Conservation (phyloP, 805 yeast genomes). For the Lipomyces yamanashiensis region DNA sequence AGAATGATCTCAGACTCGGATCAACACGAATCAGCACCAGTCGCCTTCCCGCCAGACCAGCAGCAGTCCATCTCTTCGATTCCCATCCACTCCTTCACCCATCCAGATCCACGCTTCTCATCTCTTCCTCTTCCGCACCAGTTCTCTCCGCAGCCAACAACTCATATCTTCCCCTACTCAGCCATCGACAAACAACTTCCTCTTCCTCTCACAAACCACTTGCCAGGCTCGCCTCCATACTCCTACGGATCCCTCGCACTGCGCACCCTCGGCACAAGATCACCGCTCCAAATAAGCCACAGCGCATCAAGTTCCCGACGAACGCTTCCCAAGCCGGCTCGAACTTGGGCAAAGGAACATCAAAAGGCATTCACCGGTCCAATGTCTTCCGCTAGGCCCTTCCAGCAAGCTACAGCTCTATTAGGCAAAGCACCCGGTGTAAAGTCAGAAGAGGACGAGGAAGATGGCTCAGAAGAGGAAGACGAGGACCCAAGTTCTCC, state of each 20-base stretch:
- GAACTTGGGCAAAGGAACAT: conserved; percentile 18
- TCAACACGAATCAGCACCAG: background rate
- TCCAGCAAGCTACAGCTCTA: conserved; percentile 6
- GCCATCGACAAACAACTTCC: background rate
- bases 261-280: conserved; percentile 6
- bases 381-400: conserved; percentile 18
- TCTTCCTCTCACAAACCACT: background rate
- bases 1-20: background rate
- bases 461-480: conserved; percentile 10
- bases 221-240: background rate
- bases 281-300: background rate
- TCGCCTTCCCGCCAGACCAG: background rate
- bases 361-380: conserved; percentile 19
- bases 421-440: background rate
- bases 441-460: conserved; percentile 11
- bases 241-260: conserved; percentile 18
- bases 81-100: conserved; percentile 2
- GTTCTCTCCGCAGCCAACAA: background rate
- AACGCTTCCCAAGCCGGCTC: conserved; percentile 16
- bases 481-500: conserved; percentile 3
- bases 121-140: background rate
- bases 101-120: too few relatives aligned
- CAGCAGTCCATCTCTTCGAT: background rate
- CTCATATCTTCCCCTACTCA: background rate
- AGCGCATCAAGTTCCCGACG: background rate